A percentile compares a stretch with the other conserved stretches of the same genome.
phyloP scores from a whole-genome alignment of 345 rosid species.

The Rhizophora apiculata region DNA sequence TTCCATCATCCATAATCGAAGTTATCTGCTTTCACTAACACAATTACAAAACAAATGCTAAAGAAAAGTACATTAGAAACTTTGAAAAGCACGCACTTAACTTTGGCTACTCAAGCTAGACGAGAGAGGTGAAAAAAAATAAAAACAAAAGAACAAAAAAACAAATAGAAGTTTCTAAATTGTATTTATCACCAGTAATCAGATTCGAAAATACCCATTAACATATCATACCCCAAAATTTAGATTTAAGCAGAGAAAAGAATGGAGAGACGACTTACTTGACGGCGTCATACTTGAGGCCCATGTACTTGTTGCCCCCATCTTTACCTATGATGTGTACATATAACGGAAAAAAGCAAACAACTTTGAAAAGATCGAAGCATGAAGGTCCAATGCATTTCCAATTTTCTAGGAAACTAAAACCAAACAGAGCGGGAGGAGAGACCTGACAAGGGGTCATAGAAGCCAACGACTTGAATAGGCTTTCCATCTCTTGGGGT shows the following conservation, averaged over 20 bases:
- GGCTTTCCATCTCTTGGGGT: slow-evolving; percentile 9
- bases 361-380: not conserved
- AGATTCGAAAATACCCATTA: not conserved
- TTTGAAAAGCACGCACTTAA: too few species aligned
- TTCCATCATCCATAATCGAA: too few species aligned
- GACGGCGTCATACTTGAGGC: slow-evolving; percentile 2
- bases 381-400: not conserved
- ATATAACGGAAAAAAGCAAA: not conserved
- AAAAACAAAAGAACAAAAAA: not conserved
- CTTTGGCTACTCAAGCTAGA: too few species aligned
- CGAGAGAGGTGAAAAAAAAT: not conserved
- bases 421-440: not conserved
- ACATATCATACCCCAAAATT: too few species aligned
- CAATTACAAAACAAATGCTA: too few species aligned
- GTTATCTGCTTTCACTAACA: too few species aligned
- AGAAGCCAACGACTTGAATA: slow-evolving; percentile 12
- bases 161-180: too few species aligned
- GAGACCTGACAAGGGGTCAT: slow-evolving; percentile 13
- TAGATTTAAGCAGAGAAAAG: not conserved
- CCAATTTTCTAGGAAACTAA: slow-evolving; percentile 7
- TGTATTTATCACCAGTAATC: not conserved
- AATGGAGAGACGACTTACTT: not conserved
- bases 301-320: not conserved
- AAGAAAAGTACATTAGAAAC: too few species aligned
- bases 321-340: not conserved